Evolutionary conservation across 2,329 filamentous ascomycete species (phyloP).

Genomic region (Botryosphaeria agaves): DNA sequence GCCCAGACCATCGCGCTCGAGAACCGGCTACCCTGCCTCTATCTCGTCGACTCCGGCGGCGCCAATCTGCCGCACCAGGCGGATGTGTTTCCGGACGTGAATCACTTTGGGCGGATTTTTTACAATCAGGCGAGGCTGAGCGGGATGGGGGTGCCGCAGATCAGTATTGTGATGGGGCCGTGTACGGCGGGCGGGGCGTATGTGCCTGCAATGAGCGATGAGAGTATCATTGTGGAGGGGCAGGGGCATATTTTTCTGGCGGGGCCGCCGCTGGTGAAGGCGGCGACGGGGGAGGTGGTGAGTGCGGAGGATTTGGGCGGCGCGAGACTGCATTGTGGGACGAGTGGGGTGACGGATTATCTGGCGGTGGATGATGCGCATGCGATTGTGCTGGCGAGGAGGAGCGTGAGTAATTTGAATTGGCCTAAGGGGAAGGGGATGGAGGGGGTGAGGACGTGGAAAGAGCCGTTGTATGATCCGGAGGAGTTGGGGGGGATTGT

Average conservation of each 20-base stretch:
- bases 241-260: constrained; percentile 97
- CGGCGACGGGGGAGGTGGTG: constrained; percentile 84
- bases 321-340: constrained; percentile 72
- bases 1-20: constrained; percentile 83
- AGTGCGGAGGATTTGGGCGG: constrained; percentile 83
- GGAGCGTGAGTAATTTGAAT: constrained; percentile 78
- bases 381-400: constrained; percentile 66
- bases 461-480: constrained; percentile 65
- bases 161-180: constrained; percentile 91
- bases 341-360: constrained; percentile 90
- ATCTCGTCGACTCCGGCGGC: constrained; percentile 88
- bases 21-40: constrained; percentile 74
- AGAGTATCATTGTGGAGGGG: constrained; percentile 88
- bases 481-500: constrained; percentile 77
- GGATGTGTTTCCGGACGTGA: constrained; percentile 85
- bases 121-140: constrained; percentile 97
- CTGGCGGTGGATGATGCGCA: constrained; percentile 89
- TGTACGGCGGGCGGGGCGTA: constrained; percentile 95
- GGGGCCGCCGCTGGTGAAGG: constrained; percentile 85
- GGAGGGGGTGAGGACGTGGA: constrained; percentile 24
- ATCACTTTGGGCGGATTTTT: constrained; percentile 95
- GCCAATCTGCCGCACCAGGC: constrained; percentile 91
- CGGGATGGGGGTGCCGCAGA: constrained; percentile 71
- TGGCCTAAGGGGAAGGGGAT: constrained; percentile 41
- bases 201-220: constrained; percentile 92